These are phyloP conservation scores for Podospora fimiseda DNA, from an alignment of 495 filamentous ascomycete species.

Conservation along the genomic window DNA sequence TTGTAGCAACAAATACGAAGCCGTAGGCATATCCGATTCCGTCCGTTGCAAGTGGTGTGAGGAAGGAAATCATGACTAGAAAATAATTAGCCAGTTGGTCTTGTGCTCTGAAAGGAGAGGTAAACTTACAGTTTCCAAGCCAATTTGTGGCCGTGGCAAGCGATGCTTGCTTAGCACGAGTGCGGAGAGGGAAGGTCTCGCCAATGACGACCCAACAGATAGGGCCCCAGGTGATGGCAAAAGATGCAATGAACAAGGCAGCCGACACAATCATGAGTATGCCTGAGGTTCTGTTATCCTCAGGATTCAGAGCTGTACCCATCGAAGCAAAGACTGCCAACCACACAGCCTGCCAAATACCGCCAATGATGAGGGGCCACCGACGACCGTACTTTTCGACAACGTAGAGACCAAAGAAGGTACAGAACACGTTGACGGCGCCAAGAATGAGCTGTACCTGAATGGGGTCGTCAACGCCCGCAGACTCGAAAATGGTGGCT, in stretches of 20 bases:
- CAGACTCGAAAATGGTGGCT: constrained; percentile 54
- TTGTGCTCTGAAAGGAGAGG: neutral
- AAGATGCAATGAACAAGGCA: constrained; percentile 58
- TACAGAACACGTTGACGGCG: constrained; percentile 63
- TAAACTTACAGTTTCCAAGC: constrained; percentile 58
- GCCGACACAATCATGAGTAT: constrained; percentile 69
- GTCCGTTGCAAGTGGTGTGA: constrained; percentile 67
- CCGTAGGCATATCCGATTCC: constrained; percentile 71
- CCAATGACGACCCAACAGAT: constrained; percentile 70
- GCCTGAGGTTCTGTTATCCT: constrained; percentile 48
- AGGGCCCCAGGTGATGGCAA: constrained; percentile 71
- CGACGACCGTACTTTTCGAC: constrained; percentile 63
- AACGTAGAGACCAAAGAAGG: constrained; percentile 60
- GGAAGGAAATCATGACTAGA: constrained; percentile 66
- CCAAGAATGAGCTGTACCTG: constrained; percentile 64
- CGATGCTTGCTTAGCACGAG: constrained; percentile 64
- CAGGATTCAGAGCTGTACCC: constrained; percentile 42
- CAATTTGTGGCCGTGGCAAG: constrained; percentile 72
- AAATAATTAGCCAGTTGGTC: neutral
- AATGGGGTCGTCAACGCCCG: constrained; percentile 58
- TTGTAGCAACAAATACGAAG: constrained; percentile 72
- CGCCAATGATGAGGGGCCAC: constrained; percentile 57
- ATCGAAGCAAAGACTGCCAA: constrained; percentile 65
- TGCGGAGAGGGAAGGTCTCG: constrained; percentile 69
- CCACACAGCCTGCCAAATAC: constrained; percentile 59